Evolutionary conservation across 805 yeast genomes (phyloP).

Genomic region (Naumovozyma dairenensis): DNA sequence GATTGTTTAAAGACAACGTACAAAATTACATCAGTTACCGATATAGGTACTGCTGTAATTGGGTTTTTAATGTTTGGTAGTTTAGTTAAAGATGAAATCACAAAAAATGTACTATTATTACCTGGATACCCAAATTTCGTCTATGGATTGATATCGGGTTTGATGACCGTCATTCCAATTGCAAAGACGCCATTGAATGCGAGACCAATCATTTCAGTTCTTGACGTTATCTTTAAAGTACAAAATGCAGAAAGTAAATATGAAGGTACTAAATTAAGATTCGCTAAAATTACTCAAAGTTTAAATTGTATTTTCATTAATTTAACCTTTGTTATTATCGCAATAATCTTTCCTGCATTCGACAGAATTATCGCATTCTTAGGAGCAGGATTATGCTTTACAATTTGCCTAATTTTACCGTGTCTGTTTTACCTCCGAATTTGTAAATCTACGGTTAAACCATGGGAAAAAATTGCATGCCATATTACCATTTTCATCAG

Average conservation of each 20-base stretch:
- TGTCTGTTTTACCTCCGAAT: constrained; percentile 56
- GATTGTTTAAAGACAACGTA: constrained; percentile 49
- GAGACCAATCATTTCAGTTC: constrained; percentile 66
- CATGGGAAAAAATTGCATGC: constrained; percentile 33
- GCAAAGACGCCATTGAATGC: constrained; percentile 80
- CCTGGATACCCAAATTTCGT: constrained; percentile 59
- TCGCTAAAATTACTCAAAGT: constrained; percentile 14
- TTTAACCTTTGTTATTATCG: constrained; percentile 43
- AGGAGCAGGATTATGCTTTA: constrained; percentile 73
- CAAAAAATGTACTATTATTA: constrained; percentile 61
- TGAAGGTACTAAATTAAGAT: constrained; percentile 9
- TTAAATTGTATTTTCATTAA: constrained; percentile 41
- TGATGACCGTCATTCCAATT: constrained; percentile 74
- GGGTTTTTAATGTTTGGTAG: constrained; percentile 79
- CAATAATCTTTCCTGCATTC: constrained; percentile 65
- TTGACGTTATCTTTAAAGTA: constrained; percentile 43
- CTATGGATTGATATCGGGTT: constrained; percentile 46
- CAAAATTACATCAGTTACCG: constrained; percentile 48
- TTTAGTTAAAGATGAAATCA: constrained; percentile 58
- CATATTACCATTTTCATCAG: constrained; percentile 37
- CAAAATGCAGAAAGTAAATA: constrained; percentile 17
- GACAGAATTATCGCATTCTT: constrained; percentile 73
- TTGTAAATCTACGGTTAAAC: constrained; percentile 36
- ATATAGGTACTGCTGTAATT: constrained; percentile 51
- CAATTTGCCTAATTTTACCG: constrained; percentile 73